A percentile compares a stretch with the other conserved stretches of the same genome.
phyloP scores from a whole-genome alignment of 2,329 filamentous ascomycete species.

The Monosporascus sp. region DNA sequence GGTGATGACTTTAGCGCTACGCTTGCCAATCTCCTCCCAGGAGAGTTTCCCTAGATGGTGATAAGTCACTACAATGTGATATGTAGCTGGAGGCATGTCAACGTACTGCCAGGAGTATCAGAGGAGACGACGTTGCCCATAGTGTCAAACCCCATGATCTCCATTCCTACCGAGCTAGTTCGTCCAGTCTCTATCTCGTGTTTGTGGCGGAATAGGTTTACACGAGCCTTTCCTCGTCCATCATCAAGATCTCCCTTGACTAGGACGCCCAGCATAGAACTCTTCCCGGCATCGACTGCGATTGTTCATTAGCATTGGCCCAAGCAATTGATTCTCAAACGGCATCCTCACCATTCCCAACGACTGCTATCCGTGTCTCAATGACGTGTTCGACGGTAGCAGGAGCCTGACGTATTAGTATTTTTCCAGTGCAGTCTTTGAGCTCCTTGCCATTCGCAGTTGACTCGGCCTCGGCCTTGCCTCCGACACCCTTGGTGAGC shows the following conservation, averaged over 20 bases:
- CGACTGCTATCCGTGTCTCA: constrained; percentile 92
- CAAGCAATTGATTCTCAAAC: constrained; percentile 8
- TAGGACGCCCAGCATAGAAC: constrained; percentile 88
- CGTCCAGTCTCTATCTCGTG: constrained; percentile 94
- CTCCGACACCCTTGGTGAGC: constrained; percentile 86
- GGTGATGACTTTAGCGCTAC: constrained; percentile 91
- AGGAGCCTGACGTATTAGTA: constrained; percentile 74
- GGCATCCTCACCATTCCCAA: constrained; percentile 69
- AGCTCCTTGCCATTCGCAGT: constrained; percentile 54
- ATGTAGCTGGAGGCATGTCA: background rate
- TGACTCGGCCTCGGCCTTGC: constrained; percentile 64
- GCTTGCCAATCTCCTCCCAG: constrained; percentile 96
- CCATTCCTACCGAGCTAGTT: constrained; percentile 96
- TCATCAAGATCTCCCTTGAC: constrained; percentile 96
- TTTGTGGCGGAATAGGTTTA: constrained; percentile 96
- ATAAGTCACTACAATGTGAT: constrained; percentile 2
- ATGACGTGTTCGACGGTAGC: constrained; percentile 78
- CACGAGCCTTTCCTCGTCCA: constrained; percentile 84
- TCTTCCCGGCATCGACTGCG: constrained; percentile 91
- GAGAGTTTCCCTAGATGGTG: constrained; percentile 55
- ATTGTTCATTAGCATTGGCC: constrained; percentile 7
- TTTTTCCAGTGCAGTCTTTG: constrained; percentile 74
- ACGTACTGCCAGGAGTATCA: constrained; percentile 73
- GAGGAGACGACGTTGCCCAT: constrained; percentile 77
- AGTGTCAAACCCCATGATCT: constrained; percentile 96